Evolutionary conservation across 2,329 filamentous ascomycete species (phyloP).

Genomic region (Pseudocercospora eumusae): DNA sequence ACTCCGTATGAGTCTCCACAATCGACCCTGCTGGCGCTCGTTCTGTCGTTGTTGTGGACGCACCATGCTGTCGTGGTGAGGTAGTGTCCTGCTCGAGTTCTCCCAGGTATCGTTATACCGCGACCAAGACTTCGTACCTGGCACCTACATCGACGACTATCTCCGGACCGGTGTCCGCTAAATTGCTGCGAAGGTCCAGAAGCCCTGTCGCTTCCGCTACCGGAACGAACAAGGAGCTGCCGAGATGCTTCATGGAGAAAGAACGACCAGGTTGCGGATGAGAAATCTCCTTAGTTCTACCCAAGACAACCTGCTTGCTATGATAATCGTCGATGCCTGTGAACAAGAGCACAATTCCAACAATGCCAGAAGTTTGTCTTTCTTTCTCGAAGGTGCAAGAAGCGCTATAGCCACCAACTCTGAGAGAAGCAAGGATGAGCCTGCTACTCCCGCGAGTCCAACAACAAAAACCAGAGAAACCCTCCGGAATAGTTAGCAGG

Average conservation of each 20-base stretch:
- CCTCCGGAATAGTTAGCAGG: no score
- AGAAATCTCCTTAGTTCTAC: not conserved
- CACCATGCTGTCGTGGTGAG: not conserved
- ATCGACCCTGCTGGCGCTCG: not conserved
- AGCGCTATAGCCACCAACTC: not conserved
- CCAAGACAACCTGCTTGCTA: not conserved
- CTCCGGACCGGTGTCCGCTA: not conserved
- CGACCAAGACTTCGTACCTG: not conserved
- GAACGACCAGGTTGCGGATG: not conserved
- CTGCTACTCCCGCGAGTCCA: not conserved
- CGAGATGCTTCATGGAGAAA: not conserved
- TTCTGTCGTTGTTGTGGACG: not conserved
- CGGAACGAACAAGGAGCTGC: not conserved
- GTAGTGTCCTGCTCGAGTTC: not conserved
- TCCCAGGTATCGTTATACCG: not conserved
- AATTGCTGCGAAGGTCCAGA: not conserved
- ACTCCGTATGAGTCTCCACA: not conserved
- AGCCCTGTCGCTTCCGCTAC: not conserved
- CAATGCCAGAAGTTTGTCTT: not conserved
- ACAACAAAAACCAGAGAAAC: not conserved
- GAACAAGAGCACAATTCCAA: not conserved
- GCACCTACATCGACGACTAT: not conserved
- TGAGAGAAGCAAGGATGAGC: not conserved
- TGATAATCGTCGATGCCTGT: not conserved
- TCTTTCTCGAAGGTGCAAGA: not conserved